These are phyloP conservation scores for Thalassia testudinum DNA, from an alignment of 116 monocot genomes.

Conservation along the genomic window DNA sequence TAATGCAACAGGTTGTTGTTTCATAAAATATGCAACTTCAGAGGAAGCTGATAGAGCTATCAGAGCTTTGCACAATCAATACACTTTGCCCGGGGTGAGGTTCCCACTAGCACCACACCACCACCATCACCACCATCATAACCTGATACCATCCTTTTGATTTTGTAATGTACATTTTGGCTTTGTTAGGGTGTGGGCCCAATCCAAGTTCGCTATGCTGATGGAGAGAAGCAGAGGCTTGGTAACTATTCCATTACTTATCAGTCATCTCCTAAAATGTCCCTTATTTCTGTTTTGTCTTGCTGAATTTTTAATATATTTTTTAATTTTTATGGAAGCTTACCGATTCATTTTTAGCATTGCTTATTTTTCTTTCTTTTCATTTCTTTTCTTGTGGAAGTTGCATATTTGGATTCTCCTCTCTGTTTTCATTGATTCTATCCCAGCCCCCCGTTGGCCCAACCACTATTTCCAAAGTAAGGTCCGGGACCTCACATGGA, in stretches of 20 bases:
- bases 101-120: neutral
- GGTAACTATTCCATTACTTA: conserved; percentile 36
- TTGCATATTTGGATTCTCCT: too few species aligned
- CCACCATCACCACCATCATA: neutral
- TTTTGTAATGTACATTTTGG: too few species aligned
- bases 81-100: conserved; percentile 89
- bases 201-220: conserved; percentile 97
- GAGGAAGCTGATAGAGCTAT: conserved; percentile 96
- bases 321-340: too few species aligned
- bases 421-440: too few species aligned
- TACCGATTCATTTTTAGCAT: too few species aligned
- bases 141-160: neutral
- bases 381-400: too few species aligned
- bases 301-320: too few species aligned
- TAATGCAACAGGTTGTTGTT: conserved; percentile 87
- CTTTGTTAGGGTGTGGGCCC: conserved; percentile 66
- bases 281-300: neutral
- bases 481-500: too few species aligned
- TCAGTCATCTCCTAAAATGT: neutral
- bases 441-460: too few species aligned
- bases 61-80: conserved; percentile 82
- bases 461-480: too few species aligned
- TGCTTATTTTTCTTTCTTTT: too few species aligned
- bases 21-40: conserved; percentile 79
- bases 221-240: conserved; percentile 78